Base-by-base conservation (phyloP, 148 eudicot genomes). In the Chenopodium suecicum region DNA sequence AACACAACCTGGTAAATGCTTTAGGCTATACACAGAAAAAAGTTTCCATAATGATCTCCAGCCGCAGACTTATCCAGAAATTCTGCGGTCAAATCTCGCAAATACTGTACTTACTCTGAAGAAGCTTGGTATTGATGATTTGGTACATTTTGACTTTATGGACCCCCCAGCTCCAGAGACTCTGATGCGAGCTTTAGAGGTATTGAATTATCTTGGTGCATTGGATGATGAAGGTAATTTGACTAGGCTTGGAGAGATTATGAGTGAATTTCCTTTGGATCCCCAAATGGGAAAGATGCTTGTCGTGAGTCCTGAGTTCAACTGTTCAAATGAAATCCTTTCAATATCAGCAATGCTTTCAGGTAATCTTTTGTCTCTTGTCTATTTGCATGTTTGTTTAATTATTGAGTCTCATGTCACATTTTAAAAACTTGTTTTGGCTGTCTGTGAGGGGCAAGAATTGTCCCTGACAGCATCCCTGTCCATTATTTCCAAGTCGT, bases 91-190 rank as follows among this genome's bases (percentile, higher is more conserved):
- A 14, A 94, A 94, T 82, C 91, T 94, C 79, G 98, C 98, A 10
- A 94, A 94, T 74, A 94, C 97, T 1, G 98, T 94, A 68, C 92
- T 92, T 7, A 91, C 93, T 54, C 79, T 94, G 87, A 94, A 91
- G 90, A 94, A 94, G 78, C 86, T 92, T 68, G 98, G 98, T 25
- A 94, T 94, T 71, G 98, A 94, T 86, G 98, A 94, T 83, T 86
- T 94, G 74, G 98, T 94, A 32, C 98, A 94, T 83, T 94, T 94
- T 82, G 98, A 94, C 87, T 94, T 94, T 78, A 94, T 94, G 98
- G 97, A 94, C 31, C 98, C 97, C 29, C 98, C 97, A 54, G 98
- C 98, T 37, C 97, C 95, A 1, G 98, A 93, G 88, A 94, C 98
- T 2, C 77, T 94, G 74, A 94, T 94, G 96, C 90, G 98, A 41